Evolutionary conservation across 495 filamentous ascomycete species (phyloP).

Genomic region (Hypoxylon trugodes): DNA sequence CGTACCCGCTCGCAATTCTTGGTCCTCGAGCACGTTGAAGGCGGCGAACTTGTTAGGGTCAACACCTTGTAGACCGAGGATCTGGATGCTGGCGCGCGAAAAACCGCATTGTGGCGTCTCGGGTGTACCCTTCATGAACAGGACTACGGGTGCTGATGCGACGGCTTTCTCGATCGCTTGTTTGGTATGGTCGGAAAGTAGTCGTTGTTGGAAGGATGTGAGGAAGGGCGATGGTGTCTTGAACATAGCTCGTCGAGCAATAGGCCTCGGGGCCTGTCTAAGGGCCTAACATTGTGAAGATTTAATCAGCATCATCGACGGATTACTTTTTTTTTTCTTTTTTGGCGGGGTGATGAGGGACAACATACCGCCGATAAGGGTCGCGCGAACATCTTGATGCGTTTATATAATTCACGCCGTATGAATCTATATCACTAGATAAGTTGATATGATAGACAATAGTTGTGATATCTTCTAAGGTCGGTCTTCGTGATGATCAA

Average conservation of each 20-base stretch:
- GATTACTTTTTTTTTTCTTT: too few species aligned
- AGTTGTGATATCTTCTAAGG: neutral
- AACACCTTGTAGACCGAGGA: slow-evolving; percentile 92
- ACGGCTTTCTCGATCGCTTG: slow-evolving; percentile 89
- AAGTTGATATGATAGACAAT: slow-evolving; percentile 1
- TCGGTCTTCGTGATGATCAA: slow-evolving; percentile 13
- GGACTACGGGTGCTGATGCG: slow-evolving; percentile 83
- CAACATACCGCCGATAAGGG: slow-evolving; percentile 31
- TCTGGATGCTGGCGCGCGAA: slow-evolving; percentile 93
- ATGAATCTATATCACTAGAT: neutral
- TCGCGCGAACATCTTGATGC: slow-evolving; percentile 34
- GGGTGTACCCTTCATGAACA: slow-evolving; percentile 99
- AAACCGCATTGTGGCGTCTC: slow-evolving; percentile 98
- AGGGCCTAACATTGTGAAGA: slow-evolving; percentile 30
- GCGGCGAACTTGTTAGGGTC: slow-evolving; percentile 96
- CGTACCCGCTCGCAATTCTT: slow-evolving; percentile 84
- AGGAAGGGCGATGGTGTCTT: slow-evolving; percentile 40
- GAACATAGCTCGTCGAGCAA: slow-evolving; percentile 38
- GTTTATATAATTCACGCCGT: neutral
- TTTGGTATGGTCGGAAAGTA: slow-evolving; percentile 78
- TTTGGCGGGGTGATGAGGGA: neutral
- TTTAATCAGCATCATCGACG: slow-evolving; percentile 13
- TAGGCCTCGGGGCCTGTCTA: slow-evolving; percentile 50
- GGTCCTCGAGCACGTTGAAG: slow-evolving; percentile 94
- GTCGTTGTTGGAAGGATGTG: slow-evolving; percentile 59